Base-by-base conservation (phyloP, 495 filamentous ascomycete species). In the Aspergillus heteromorphus region DNA sequence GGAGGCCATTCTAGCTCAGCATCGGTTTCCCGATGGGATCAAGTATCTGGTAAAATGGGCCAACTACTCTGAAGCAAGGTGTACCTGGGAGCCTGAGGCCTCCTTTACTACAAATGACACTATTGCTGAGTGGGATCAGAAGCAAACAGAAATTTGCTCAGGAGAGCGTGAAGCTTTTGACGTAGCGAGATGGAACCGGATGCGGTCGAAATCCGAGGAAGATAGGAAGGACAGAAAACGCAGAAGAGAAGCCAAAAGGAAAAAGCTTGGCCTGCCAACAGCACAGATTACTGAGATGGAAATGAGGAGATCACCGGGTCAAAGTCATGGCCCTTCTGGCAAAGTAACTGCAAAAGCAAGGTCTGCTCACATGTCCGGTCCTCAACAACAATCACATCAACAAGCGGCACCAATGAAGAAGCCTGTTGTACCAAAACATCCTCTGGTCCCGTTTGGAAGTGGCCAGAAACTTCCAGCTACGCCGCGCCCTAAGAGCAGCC, bases 1-100 rank as follows among this genome's bases (percentile, higher is more conserved):
- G 2, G 76, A 79, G 45, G 59, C 59, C 2, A 70, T 80, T 38
- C 63, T 76, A 5, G 79, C 80, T 9, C 81, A 89, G 59, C 64
- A 70, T 9, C 57, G 34, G 2, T 55, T 49, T 2, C n/a, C 65
- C 0, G 71, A 80, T 7, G 70, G 65, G 8, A 58, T 64, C 19
- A 69, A 58, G 54, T 91, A 85, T 60, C 73, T 91, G 2, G 78
- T 90, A 29, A 75, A 80, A 55, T 92, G 88, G 88, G 73, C 73
- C 20, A 77, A 72, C n/a, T 91, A 87, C 54, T 67, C 73, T 1
- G 45, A 83, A 8, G 55, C 81, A 11, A 63, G 82, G 43, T 72
- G 78, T 48, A 83, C 79, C 2, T 91, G 86, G 87, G 86, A 89
- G 55, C 81, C 85, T 0, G 62, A 62, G n/a, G 64, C 75, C 0